Conservation (phyloP, 2,329 filamentous ascomycete genomes). For the Aspergillus sp. region DNA sequence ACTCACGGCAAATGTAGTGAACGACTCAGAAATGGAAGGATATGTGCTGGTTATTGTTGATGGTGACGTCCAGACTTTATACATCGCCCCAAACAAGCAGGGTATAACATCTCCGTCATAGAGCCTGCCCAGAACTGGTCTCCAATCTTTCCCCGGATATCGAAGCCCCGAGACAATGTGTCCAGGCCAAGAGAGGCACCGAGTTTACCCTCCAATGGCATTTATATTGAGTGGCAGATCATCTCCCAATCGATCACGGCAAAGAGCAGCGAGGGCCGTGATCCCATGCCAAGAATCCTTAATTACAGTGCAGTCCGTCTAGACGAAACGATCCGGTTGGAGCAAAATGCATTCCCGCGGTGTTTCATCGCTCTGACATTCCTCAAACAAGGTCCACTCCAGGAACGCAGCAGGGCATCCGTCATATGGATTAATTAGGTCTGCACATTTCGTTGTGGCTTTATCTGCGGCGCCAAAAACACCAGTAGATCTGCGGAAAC, state of each 20-base stretch:
- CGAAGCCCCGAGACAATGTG: background rate
- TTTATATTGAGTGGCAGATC: background rate
- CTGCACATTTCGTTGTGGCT: too few species aligned
- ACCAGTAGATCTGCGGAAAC: too few species aligned
- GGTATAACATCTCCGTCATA: background rate
- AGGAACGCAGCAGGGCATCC: too few species aligned
- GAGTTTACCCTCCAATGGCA: slow-evolving; percentile 3
- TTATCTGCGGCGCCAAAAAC: too few species aligned
- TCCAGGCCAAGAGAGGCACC: background rate
- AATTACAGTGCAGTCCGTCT: background rate
- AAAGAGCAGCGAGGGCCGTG: background rate
- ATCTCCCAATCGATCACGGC: background rate
- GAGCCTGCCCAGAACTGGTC: background rate
- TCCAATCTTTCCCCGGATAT: too few species aligned
- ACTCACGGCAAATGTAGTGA: background rate
- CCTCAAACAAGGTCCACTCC: too few species aligned
- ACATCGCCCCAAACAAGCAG: background rate
- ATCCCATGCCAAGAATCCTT: background rate
- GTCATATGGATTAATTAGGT: too few species aligned
- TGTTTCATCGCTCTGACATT: too few species aligned
- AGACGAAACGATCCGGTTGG: background rate
- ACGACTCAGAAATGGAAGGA: background rate
- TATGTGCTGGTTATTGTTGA: background rate
- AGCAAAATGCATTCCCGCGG: background rate
- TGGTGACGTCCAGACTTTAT: background rate